Evolutionary conservation across 1,139 yeast species (phyloP), one percentile per base, ranked within the genome.

Genomic region (Yamadazyma diospyri): DNA sequence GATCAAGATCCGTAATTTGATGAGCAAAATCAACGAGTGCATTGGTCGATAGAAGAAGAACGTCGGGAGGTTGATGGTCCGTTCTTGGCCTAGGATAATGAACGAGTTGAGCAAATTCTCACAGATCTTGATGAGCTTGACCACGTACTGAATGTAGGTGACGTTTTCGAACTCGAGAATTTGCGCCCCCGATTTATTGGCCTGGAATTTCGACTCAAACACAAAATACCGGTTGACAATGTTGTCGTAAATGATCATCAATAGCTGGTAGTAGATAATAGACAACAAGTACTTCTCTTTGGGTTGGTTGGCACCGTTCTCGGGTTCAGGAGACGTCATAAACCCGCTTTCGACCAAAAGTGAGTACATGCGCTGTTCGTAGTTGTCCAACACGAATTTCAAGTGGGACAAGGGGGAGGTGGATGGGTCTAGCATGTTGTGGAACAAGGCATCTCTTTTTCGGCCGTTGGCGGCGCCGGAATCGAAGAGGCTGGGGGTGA

Each of bases 31-130:
- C 23, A 76, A 51, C 0, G 80, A 75, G 47, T 72, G 75, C 64
- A 76, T 56, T 4, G 81, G 78, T 26, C 81, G 52, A 43, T 73
- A 76, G 48, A 71, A 72, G 46, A 75, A 64, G 40, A 71, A 72
- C 1, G 79, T 71, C 1, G 81, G 81, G 36, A 68, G 69, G 34
- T 61, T 52, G 6, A 59, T 45, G 1, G 72, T 63, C 33, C 58
- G 55, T 6, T 57, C 56, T 6, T 40, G 38, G 34, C 70, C 62
- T 22, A 72, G 38, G 16, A 51, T 51, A 12, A 69, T 57, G 48
- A 75, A 75, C 6, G 70, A 59, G 28, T 64, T 66, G 24, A 76
- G 56, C 23, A 71, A 55, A 37, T 60, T 63, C 41, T 69, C 72
- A 46, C 74, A 63, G 10, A 67, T 56, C 30, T 60, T 57, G 16